Conservation (phyloP, 169 alveolate genomes). For the Cryptosporidium viatorum region DNA sequence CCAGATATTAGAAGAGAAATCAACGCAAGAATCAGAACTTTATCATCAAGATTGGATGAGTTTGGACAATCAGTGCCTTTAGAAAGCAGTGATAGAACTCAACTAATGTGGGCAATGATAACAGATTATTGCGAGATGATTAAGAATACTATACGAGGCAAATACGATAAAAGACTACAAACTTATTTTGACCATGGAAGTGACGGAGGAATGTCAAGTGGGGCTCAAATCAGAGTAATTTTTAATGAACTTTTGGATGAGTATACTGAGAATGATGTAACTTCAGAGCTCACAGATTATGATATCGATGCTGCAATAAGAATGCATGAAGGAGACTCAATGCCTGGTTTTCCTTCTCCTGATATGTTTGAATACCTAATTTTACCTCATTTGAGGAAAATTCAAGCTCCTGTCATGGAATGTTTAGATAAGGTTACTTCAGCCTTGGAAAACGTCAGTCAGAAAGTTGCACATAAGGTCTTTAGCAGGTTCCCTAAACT, state of each 20-base stretch:
- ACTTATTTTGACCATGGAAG: constrained; percentile 78
- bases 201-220: constrained; percentile 85
- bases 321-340: constrained; percentile 97
- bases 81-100: constrained; percentile 91
- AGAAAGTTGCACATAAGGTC: constrained; percentile 91
- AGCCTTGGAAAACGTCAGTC: constrained; percentile 89
- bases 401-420: constrained; percentile 90
- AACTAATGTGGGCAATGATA: constrained; percentile 96
- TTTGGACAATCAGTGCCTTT: constrained; percentile 93
- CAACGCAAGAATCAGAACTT: constrained; percentile 76
- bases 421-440: constrained; percentile 86
- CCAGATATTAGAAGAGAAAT: constrained; percentile 96
- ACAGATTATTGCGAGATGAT: constrained; percentile 97
- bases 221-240: constrained; percentile 87
- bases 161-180: constrained; percentile 91
- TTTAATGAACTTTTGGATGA: constrained; percentile 93
- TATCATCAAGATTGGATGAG: constrained; percentile 85
- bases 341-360: constrained; percentile 98
- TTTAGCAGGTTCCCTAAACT: constrained; percentile 93
- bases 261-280: constrained; percentile 83
- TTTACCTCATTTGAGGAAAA: constrained; percentile 93
- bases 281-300: constrained; percentile 89
- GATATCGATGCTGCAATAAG: constrained; percentile 96
- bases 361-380: constrained; percentile 95
- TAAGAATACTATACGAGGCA: constrained; percentile 94